Conservation (phyloP, 192 early-diverging fungal genomes). For the Entomortierella lignicola region DNA sequence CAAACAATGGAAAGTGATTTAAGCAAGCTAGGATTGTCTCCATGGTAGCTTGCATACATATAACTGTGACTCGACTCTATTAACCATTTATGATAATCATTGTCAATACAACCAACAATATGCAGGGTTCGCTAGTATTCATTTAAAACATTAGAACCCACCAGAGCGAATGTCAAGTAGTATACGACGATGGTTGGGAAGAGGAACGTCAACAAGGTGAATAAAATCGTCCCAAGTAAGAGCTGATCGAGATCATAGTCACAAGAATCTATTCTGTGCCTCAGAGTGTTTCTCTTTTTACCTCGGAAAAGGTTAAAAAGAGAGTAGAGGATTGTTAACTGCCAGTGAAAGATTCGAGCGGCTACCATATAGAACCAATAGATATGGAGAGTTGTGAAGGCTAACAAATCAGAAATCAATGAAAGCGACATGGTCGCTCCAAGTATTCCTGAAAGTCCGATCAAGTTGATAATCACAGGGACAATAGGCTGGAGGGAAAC, state of each 20-base stretch:
- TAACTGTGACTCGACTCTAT: conserved; percentile 82
- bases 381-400: conserved; percentile 89
- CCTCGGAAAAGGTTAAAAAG: conserved; percentile 95
- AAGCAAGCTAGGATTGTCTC: conserved; percentile 90
- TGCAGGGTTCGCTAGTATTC: no score
- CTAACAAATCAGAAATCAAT: conserved; percentile 84
- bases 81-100: no score
- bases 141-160: conserved; percentile 53
- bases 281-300: conserved; percentile 85
- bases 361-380: conserved; percentile 97
- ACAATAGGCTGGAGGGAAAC: conserved; percentile 60
- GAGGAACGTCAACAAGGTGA: conserved; percentile 92
- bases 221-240: conserved; percentile 92
- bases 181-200: conserved; percentile 97
- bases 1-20: conserved; percentile 98
- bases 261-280: conserved; percentile 92
- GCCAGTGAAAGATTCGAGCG: conserved; percentile 94
- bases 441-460: conserved; percentile 81
- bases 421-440: conserved; percentile 90
- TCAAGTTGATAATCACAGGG: conserved; percentile 72
- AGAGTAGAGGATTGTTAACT: conserved; percentile 83
- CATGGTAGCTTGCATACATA: conserved; percentile 81
- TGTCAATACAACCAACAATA: not conserved
- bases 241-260: conserved; percentile 97
- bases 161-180: conserved; percentile 89